Evolutionary conservation across 768 basidiomycete genomes (phyloP).

Genomic region (Lactarius hengduanensis): DNA sequence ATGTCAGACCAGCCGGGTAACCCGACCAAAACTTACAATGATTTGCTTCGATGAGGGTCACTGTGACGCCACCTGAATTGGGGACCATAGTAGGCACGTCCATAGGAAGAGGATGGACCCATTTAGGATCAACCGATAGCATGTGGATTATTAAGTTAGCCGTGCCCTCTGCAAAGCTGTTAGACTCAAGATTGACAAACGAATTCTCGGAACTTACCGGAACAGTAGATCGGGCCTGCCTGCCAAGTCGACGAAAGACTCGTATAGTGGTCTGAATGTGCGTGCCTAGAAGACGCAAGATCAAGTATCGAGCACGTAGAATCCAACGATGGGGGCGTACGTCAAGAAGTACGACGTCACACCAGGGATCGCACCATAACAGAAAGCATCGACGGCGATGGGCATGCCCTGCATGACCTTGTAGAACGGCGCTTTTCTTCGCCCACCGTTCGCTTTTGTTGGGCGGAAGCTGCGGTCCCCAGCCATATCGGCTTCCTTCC

Average conservation of each 20-base stretch:
- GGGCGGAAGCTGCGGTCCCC: slow-evolving; percentile 45
- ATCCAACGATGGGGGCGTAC: slow-evolving; percentile 42
- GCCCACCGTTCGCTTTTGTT: slow-evolving; percentile 47
- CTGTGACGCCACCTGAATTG: slow-evolving; percentile 52
- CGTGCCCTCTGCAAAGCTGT: slow-evolving; percentile 55
- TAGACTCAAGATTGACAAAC: not conserved
- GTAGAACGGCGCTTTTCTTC: slow-evolving; percentile 89
- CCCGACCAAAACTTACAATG: slow-evolving; percentile 54
- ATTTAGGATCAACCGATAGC: slow-evolving; percentile 66
- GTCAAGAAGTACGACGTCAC: slow-evolving; percentile 91
- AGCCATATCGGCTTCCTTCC: slow-evolving; percentile 73
- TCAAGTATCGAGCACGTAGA: not conserved
- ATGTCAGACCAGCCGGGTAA: not conserved
- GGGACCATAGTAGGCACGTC: slow-evolving; percentile 48
- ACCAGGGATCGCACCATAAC: slow-evolving; percentile 72
- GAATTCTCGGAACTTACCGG: no score
- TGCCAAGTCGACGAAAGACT: slow-evolving; percentile 87
- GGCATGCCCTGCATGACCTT: slow-evolving; percentile 97
- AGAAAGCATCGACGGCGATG: slow-evolving; percentile 55
- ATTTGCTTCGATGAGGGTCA: slow-evolving; percentile 97
- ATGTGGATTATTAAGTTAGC: slow-evolving; percentile 91
- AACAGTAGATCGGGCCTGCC: slow-evolving; percentile 38
- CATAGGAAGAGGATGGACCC: slow-evolving; percentile 56
- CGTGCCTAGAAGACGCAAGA: slow-evolving; percentile 57
- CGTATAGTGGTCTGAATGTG: slow-evolving; percentile 97